Base-by-base conservation (phyloP, 257 asterid species). In the Nicotiana obtusifolia region DNA sequence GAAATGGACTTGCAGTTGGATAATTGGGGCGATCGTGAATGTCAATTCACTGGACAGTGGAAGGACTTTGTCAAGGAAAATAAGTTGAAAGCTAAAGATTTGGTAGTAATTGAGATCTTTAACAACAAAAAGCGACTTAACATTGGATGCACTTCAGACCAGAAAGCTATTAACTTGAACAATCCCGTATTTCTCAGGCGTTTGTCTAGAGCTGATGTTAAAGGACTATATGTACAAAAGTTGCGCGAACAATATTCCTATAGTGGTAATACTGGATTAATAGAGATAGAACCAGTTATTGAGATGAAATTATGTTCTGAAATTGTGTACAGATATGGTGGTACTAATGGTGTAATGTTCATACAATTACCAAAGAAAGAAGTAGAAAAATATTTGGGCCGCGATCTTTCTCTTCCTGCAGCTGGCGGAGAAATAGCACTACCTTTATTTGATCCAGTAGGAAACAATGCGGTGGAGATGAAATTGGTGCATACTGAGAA, bases 271-370 rank as follows among this genome's bases (percentile, higher is more conserved):
- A 44, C 37, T 5, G 35, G 78, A 44, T 14, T 71, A 71, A 71
- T 71, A 41, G 78, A 71, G 78, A 71, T 71, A 41, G 78, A 71
- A 14, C 78, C 78, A 71, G 31, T 22, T 13, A 57, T 71, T 44
- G 14, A 71, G 20, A 44, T 71, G 59, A 71, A 44, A 71, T 22
- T 71, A 44, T 71, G 78, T 44, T 44, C n/a, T 11, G 59, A 71
- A 22, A 41, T 71, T 71, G 78, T 71, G 60, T 71, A 71, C 22
- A 71, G 78, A 71, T 71, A 71, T 71, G 60, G 78, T 44, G 78
- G 78, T 44, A 44, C 30, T 19, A 19, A 71, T 5, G 78, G 78
- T 44, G 60, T 71, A 44, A 71, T 71, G 60, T 71, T 44, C 59
- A 71, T 71, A 44, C 35, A 71, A 33, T n/a, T 71, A 22, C 78